A percentile compares a stretch with the other conserved stretches of the same genome.
Conservation (phyloP, 2,329 filamentous ascomycete genomes). For the Mycogone perniciosa region DNA sequence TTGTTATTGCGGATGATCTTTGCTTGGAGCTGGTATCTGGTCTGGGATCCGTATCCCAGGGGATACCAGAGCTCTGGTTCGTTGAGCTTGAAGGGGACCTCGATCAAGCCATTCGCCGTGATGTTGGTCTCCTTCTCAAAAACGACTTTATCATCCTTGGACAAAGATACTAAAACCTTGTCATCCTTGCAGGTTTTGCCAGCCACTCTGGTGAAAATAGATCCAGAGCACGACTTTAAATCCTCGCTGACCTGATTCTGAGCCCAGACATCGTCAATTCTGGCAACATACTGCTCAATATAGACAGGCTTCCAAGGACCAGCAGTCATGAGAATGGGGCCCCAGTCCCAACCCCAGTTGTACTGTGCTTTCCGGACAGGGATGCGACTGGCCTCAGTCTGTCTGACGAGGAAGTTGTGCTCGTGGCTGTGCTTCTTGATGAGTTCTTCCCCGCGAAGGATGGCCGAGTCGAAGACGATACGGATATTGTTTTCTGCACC, state of each 20-base stretch:
- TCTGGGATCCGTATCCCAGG: slow-evolving; percentile 13
- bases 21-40: slow-evolving; percentile 5
- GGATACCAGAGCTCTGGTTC: slow-evolving; percentile 28
- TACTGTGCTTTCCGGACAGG: slow-evolving; percentile 58
- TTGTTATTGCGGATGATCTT: background rate
- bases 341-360: slow-evolving; percentile 69
- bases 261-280: slow-evolving; percentile 52
- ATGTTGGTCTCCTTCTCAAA: slow-evolving; percentile 12
- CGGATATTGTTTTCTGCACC: slow-evolving; percentile 40
- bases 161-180: slow-evolving; percentile 22
- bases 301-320: slow-evolving; percentile 62
- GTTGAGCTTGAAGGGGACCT: slow-evolving; percentile 27
- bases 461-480: slow-evolving; percentile 51
- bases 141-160: slow-evolving; percentile 14
- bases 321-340: slow-evolving; percentile 54
- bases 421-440: slow-evolving; percentile 46
- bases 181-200: slow-evolving; percentile 22
- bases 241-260: slow-evolving; percentile 30
- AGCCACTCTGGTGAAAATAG: slow-evolving; percentile 31
- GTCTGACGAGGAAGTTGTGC: slow-evolving; percentile 48
- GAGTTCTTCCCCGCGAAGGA: slow-evolving; percentile 45
- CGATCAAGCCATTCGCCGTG: background rate
- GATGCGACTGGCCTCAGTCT: slow-evolving; percentile 34
- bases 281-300: slow-evolving; percentile 55
- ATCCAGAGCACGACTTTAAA: slow-evolving; percentile 31